Base-by-base conservation (phyloP, 768 basidiomycete species). In the Ephemerocybe angulata region DNA sequence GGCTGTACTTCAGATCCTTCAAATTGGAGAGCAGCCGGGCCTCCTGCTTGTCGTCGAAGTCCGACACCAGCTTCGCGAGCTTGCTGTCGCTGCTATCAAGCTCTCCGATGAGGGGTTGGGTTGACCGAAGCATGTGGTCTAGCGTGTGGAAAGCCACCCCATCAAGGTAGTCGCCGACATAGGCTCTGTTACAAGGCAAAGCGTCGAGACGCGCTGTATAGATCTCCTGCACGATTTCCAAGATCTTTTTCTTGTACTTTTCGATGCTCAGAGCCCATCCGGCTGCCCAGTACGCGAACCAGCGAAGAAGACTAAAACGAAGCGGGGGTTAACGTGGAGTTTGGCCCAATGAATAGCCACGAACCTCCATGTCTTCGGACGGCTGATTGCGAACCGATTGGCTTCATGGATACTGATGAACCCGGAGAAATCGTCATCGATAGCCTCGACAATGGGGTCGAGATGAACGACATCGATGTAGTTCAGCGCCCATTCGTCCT, bases 391-490 rank as follows among this genome's bases (percentile, higher is more conserved):
- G 51, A 75, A 73, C 0, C 57, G 53, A 48, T 75, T 74, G 1
- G 65, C 72, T 43, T 74, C 72, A 21, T 59, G 59, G 8, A 74
- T 60, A 24, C 62, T 70, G n/a, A 74, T 61, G 33, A 72, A 76
- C 0, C 74, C 73, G 4, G 72, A 70, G 0, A 64, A 69, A 53
- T 77, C 75, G 29, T 72, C 71, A 40, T 77, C 77, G 42, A 76
- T 70, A 0, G 74, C 75, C 53, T 76, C 74, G 19, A 66, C 60
- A 35, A 77, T 61, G 0, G 67, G 59, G 19, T 70, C 71, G 4
- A 76, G 54, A 41, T 66, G 63, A 21, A 60, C 46, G 15, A 72
- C 54, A 25, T 65, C 63, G 40, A 78, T 66, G 52, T 67, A 74
- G 17, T 63, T 55, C 5, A 71, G 56, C 0, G 72, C 62, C 76